phyloP scores from a whole-genome alignment of 371 early-diverging fungal species.

The Mucor lusitanicus region DNA sequence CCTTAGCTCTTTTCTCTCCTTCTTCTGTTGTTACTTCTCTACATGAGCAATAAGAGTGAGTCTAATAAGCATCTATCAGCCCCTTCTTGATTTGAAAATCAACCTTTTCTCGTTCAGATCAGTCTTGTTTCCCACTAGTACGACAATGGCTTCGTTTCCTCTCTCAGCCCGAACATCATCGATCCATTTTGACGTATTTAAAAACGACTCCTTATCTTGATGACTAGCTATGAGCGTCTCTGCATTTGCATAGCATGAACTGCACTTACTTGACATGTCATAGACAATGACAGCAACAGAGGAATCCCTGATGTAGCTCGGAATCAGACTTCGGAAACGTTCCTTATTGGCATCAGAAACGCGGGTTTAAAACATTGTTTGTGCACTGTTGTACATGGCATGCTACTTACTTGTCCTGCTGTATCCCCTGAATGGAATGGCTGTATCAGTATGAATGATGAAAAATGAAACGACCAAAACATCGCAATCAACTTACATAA shows the following conservation, averaged over 20 bases:
- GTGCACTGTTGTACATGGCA: background rate
- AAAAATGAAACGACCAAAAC: background rate
- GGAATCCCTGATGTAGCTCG: conserved; percentile 98
- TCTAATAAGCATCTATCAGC: background rate
- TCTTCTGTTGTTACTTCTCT: conserved; percentile 93
- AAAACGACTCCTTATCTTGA: conserved; percentile 87
- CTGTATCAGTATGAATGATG: background rate
- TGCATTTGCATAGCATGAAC: background rate
- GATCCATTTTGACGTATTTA: conserved; percentile 97
- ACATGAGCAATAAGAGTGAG: background rate
- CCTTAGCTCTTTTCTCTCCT: conserved; percentile 94
- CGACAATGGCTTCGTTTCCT: conserved; percentile 96
- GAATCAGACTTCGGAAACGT: conserved; percentile 96
- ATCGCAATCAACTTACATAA: conserved; percentile 56
- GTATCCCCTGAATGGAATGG: conserved; percentile 87
- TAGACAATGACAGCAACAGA: conserved; percentile 98
- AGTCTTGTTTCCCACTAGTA: conserved; percentile 99
- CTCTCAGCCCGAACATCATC: conserved; percentile 98
- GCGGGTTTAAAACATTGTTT: background rate
- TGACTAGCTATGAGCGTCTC: background rate
- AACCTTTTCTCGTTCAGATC: conserved; percentile 93
- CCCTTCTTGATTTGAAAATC: background rate
- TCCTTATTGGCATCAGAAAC: conserved; percentile 57
- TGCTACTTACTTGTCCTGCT: conserved; percentile 90
- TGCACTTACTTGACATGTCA: conserved; percentile 86